Conservation (phyloP, 23 red algal species). For the Gracilariopsis chorda region DNA sequence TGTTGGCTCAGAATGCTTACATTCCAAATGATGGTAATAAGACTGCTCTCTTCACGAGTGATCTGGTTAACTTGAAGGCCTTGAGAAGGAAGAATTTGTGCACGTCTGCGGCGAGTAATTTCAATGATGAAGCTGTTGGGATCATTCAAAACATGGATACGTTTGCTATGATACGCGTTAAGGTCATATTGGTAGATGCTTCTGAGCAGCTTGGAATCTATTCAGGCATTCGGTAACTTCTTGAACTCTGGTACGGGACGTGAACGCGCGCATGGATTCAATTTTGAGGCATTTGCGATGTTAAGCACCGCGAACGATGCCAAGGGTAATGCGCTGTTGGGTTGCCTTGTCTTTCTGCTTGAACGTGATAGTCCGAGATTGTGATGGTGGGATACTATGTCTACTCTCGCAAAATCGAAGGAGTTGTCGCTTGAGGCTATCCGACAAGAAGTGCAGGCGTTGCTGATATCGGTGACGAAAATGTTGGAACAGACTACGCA, state of each 20-base stretch:
- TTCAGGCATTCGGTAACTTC: slow-evolving; percentile 79
- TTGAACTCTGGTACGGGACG: slow-evolving; percentile 75
- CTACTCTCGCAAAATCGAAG: slow-evolving; percentile 27
- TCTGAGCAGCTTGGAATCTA: slow-evolving; percentile 32
- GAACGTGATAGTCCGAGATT: slow-evolving; percentile 30
- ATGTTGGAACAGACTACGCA: slow-evolving; percentile 56
- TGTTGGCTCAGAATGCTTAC: slow-evolving; percentile 50
- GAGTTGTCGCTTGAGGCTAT: slow-evolving; percentile 77
- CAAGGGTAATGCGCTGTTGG: slow-evolving; percentile 46
- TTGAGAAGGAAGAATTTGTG: slow-evolving; percentile 67
- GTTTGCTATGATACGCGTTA: slow-evolving; percentile 65
- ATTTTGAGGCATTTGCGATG: slow-evolving; percentile 74
- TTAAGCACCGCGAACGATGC: slow-evolving; percentile 75
- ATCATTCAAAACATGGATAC: slow-evolving; percentile 75
- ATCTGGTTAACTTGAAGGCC: slow-evolving; percentile 52
- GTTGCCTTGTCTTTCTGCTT: slow-evolving; percentile 55
- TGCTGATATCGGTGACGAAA: slow-evolving; percentile 59
- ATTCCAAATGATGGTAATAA: slow-evolving; percentile 33
- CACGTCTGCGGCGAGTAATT: slow-evolving; percentile 59
- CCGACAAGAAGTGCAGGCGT: slow-evolving; percentile 57
- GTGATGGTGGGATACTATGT: slow-evolving; percentile 56
- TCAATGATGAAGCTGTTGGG: slow-evolving; percentile 75
- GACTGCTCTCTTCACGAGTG: slow-evolving; percentile 77
- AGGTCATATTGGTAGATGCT: slow-evolving; percentile 55
- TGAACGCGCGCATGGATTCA: slow-evolving; percentile 78